phyloP scores from a whole-genome alignment of 768 basidiomycete genomes.

The Coprinopsis sp. region DNA sequence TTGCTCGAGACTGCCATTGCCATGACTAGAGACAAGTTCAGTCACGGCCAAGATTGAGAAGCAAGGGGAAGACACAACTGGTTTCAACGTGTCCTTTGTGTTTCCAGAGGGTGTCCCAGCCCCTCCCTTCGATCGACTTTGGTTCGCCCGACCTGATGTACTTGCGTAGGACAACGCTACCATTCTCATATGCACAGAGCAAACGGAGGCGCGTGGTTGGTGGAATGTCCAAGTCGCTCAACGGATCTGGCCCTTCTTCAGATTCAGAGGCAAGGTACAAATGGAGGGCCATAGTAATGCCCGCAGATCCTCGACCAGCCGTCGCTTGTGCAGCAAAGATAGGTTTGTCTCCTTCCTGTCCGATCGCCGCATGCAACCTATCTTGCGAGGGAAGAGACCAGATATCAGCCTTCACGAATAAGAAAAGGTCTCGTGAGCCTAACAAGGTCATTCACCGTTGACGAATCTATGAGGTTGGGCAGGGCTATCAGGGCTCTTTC shows the following conservation, averaged over 20 bases:
- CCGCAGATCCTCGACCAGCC: constrained; percentile 44
- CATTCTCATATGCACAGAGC: constrained; percentile 81
- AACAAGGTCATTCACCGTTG: constrained; percentile 43
- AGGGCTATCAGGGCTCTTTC: constrained; percentile 68
- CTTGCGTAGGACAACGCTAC: constrained; percentile 68
- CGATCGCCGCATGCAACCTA: constrained; percentile 82
- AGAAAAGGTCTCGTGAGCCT: constrained; percentile 4
- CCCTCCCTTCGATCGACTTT: constrained; percentile 62
- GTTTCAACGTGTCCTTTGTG: constrained; percentile 67
- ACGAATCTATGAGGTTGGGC: constrained; percentile 87
- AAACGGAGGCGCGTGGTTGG: constrained; percentile 49
- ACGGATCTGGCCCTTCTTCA: no score
- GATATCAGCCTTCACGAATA: constrained; percentile 70
- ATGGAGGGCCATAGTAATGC: constrained; percentile 87
- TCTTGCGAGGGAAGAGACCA: constrained; percentile 70
- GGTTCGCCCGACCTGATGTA: constrained; percentile 37
- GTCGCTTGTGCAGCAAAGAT: constrained; percentile 40
- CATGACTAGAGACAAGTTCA: constrained; percentile 56
- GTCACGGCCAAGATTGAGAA: neutral
- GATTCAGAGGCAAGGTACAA: constrained; percentile 34
- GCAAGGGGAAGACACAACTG: constrained; percentile 36
- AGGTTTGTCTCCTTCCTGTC: constrained; percentile 42
- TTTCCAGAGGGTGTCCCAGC: constrained; percentile 72
- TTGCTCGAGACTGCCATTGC: constrained; percentile 68
- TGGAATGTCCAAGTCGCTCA: no score